Base-by-base conservation (phyloP, 176 grass and related monocot genomes). In the Phragmites australis region DNA sequence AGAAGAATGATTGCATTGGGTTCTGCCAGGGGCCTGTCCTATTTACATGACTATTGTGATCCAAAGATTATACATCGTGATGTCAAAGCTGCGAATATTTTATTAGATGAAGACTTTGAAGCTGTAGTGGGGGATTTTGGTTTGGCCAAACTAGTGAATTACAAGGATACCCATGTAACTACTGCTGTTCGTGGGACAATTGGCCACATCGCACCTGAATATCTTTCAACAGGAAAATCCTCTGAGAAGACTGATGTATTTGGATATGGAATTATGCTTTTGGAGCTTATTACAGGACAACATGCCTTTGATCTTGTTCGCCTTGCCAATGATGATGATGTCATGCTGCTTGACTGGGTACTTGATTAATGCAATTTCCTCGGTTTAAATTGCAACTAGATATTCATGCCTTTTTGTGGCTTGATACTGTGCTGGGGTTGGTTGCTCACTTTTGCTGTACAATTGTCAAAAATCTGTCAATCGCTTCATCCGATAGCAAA, bases 301-400 rank as follows among this genome's bases (percentile, higher is more conserved):
- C 86, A 90, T 40, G 93, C 93, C 18, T 97, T 97, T 82, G 93
- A 97, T 89, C 90, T 97, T 79, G 93, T 90, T 68, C 90, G 93
- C 34, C 88, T 97, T 44, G 93, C 93, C 30, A 97, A 97, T 79
- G 93, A 97, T 68, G 90, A 97, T 8, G 93, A 97, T 64, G 93
- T 97, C 72, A 97, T 97, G 93, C 84, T 97, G 70, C 90, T 97
- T 45, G 93, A 97, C 55, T 97, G 93, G 93, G 93, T 97, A 97
- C 60, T 60, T 55, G 37, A 85, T 52, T 49, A 44, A 14, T 31
- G 6, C 6, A 30, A 59, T 66, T 72, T 65, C 55, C 39, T 76
- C 13, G 11, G 46, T 65, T 85, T 5, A 65, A 72, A 18, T 77
- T 48, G 26, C 25, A 60, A 1, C 5, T 32, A 32, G 14, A 62